These are phyloP conservation scores for Rheum nobile DNA, from an alignment of 148 eudicot genomes.

Conservation along the genomic window DNA sequence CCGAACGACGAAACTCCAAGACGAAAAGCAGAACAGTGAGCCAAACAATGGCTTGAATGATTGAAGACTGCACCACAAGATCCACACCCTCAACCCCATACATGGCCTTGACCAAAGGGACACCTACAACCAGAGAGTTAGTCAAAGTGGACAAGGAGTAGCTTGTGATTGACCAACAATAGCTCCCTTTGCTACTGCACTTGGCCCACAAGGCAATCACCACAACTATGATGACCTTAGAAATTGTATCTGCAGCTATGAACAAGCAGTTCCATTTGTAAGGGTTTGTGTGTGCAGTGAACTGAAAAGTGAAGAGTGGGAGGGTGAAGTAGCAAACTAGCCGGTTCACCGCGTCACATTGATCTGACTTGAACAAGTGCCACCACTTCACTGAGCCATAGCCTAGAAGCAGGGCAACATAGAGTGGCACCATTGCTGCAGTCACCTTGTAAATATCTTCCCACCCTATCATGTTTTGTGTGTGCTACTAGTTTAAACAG, in stretches of 20 bases:
- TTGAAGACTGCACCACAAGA: slow-evolving; percentile 59
- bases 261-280: slow-evolving; percentile 51
- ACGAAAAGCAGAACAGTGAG: slow-evolving; percentile 43
- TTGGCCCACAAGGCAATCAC: slow-evolving; percentile 60
- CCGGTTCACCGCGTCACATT: slow-evolving; percentile 58
- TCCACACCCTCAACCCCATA: slow-evolving; percentile 49
- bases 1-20: slow-evolving; percentile 43
- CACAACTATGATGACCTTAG: slow-evolving; percentile 48
- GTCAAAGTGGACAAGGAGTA: slow-evolving; percentile 55
- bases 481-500: background rate
- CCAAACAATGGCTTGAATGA: slow-evolving; percentile 61
- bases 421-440: slow-evolving; percentile 68
- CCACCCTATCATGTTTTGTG: slow-evolving; percentile 48
- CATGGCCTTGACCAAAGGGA: slow-evolving; percentile 60
- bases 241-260: slow-evolving; percentile 52
- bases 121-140: slow-evolving; percentile 63
- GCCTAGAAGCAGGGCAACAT: slow-evolving; percentile 55
- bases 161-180: slow-evolving; percentile 69
- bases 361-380: slow-evolving; percentile 46
- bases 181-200: slow-evolving; percentile 53
- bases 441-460: slow-evolving; percentile 69
- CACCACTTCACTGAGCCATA: slow-evolving; percentile 74
- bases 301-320: slow-evolving; percentile 65
- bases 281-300: slow-evolving; percentile 64
- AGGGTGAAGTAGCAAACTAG: slow-evolving; percentile 62